These are phyloP conservation scores for Candida sanyaensis DNA, from an alignment of 1,139 yeast species.

Conservation along the genomic window DNA sequence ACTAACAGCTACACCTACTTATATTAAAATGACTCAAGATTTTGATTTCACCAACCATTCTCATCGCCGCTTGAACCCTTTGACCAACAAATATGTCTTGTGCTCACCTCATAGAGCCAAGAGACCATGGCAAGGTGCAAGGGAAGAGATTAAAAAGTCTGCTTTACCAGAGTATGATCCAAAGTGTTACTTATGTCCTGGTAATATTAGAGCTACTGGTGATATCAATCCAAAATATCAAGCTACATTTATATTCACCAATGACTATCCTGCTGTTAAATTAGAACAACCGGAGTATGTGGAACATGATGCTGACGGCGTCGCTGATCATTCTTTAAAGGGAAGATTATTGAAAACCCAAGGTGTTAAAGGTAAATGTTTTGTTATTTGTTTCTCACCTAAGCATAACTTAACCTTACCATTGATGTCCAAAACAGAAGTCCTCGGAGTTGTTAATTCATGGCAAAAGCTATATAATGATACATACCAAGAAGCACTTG, in stretches of 20 bases:
- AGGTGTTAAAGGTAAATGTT: slow-evolving; percentile 70
- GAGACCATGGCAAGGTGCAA: slow-evolving; percentile 82
- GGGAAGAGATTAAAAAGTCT: slow-evolving; percentile 50
- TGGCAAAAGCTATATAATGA: slow-evolving; percentile 60
- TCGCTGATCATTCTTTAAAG: slow-evolving; percentile 25
- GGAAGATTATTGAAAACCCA: slow-evolving; percentile 52
- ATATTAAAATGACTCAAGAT: slow-evolving; percentile 24
- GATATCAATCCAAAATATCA: slow-evolving; percentile 61
- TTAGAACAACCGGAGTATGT: slow-evolving; percentile 53
- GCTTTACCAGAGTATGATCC: slow-evolving; percentile 59
- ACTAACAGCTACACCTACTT: slow-evolving; percentile 20
- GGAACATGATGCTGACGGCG: slow-evolving; percentile 16
- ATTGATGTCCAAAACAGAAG: slow-evolving; percentile 49
- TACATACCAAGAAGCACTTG: slow-evolving; percentile 35
- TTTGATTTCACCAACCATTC: slow-evolving; percentile 59
- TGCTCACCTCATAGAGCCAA: slow-evolving; percentile 80
- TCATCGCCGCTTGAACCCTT: slow-evolving; percentile 70
- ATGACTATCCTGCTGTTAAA: slow-evolving; percentile 73
- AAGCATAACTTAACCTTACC: slow-evolving; percentile 70
- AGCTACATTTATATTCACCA: slow-evolving; percentile 59
- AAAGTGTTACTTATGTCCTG: slow-evolving; percentile 74
- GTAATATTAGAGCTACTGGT: slow-evolving; percentile 68
- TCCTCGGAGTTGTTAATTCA: slow-evolving; percentile 51
- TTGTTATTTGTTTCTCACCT: slow-evolving; percentile 76
- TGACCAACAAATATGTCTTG: slow-evolving; percentile 62